Percentiles rank a stretch among this genome's conserved stretches.
phyloP scores from a whole-genome alignment of 495 filamentous ascomycete genomes.

The Pyrenula massariospora region DNA sequence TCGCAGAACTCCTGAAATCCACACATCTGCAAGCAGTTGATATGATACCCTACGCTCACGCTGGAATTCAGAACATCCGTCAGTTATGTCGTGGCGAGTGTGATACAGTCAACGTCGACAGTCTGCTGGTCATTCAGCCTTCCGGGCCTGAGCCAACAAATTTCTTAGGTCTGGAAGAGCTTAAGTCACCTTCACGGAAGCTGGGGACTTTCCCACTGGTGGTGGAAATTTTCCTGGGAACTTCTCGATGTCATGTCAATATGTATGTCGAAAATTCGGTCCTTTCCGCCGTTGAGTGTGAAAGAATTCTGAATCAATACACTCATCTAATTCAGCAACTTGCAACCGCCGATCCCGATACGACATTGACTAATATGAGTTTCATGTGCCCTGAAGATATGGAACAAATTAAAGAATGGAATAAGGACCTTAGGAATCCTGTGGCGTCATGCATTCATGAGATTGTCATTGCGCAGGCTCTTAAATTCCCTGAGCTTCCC shows the following conservation, averaged over 20 bases:
- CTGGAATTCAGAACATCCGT: slow-evolving; percentile 41
- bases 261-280: slow-evolving; percentile 4
- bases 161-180: neutral
- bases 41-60: slow-evolving; percentile 31
- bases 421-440: slow-evolving; percentile 14
- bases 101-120: slow-evolving; percentile 41
- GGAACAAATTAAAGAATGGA: slow-evolving; percentile 17
- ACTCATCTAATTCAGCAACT: slow-evolving; percentile 22
- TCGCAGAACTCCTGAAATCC: slow-evolving; percentile 27
- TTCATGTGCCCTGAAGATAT: neutral
- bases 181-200: slow-evolving; percentile 1
- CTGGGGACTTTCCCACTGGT: slow-evolving; percentile 5
- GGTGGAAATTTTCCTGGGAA: slow-evolving; percentile 2
- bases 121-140: slow-evolving; percentile 36
- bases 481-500: slow-evolving; percentile 20
- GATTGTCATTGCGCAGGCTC: slow-evolving; percentile 30
- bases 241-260: neutral
- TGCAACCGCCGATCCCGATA: slow-evolving; percentile 1
- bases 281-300: neutral
- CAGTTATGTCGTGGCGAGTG: slow-evolving; percentile 35
- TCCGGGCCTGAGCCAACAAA: slow-evolving; percentile 32
- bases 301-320: slow-evolving; percentile 7
- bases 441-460: slow-evolving; percentile 41
- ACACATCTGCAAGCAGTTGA: slow-evolving; percentile 21
- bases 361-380: neutral